A percentile compares a stretch with the other conserved stretches of the same genome.
These are phyloP conservation scores for Fusarium nanum DNA, from an alignment of 2,329 filamentous ascomycete genomes.

Conservation along the genomic window DNA sequence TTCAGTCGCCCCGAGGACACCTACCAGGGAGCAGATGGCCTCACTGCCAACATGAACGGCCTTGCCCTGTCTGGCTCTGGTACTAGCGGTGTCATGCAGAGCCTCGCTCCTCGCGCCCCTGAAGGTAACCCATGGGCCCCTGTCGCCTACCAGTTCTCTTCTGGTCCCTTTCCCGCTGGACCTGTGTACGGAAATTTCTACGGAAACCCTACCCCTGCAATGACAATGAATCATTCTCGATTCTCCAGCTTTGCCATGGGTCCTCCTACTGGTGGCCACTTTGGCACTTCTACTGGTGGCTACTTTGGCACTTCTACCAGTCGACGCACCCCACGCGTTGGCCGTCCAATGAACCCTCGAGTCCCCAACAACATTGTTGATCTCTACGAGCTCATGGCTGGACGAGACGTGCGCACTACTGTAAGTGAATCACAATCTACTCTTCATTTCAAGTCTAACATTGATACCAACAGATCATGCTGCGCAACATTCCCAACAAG, in stretches of 20 bases:
- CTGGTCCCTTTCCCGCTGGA: slow-evolving; percentile 6
- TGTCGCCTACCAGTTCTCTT: slow-evolving; percentile 46
- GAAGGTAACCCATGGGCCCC: slow-evolving; percentile 6
- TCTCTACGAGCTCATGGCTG: slow-evolving; percentile 53
- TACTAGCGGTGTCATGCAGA: neutral
- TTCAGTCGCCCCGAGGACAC: slow-evolving; percentile 1
- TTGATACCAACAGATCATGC: slow-evolving; percentile 75
- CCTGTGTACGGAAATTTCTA: slow-evolving; percentile 44
- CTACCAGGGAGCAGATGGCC: neutral
- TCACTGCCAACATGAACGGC: slow-evolving; percentile 34
- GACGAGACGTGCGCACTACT: slow-evolving; percentile 79
- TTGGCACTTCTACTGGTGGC: neutral
- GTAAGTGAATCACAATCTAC: slow-evolving; percentile 57
- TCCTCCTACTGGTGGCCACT: neutral
- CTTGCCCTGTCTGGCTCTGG: slow-evolving; percentile 19
- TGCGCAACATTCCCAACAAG: slow-evolving; percentile 94
- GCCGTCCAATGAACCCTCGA: neutral
- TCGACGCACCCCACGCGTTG: slow-evolving; percentile 27
- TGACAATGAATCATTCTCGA: slow-evolving; percentile 53
- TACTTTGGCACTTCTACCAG: slow-evolving; percentile 30
- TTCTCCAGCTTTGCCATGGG: neutral
- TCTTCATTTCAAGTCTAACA: slow-evolving; percentile 2
- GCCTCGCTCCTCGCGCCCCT: slow-evolving; percentile 33
- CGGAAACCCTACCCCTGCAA: slow-evolving; percentile 51
- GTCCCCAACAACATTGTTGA: slow-evolving; percentile 69